Evolutionary conservation across 306 rosid species (phyloP).

Genomic region (Cucumis hystrix): DNA sequence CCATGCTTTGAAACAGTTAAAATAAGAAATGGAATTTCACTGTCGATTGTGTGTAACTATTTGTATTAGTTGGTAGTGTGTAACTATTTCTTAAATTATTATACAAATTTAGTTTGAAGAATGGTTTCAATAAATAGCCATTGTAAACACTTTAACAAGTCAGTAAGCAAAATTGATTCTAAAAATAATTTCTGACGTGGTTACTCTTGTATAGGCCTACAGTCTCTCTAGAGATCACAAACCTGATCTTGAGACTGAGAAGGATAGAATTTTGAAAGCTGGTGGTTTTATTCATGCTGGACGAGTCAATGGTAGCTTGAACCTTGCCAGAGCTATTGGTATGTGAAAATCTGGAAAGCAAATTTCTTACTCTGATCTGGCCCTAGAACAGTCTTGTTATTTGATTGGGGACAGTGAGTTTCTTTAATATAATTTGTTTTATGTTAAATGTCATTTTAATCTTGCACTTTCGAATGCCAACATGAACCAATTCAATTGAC

Average conservation of each 20-base stretch:
- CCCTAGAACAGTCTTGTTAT: not conserved
- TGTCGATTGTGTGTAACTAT: not conserved
- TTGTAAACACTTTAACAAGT: not conserved
- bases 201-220: constrained; percentile 57
- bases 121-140: not conserved
- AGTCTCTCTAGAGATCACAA: constrained; percentile 91
- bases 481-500: no score
- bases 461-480: no score
- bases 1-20: no score
- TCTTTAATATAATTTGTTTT: not conserved
- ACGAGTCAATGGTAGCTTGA: constrained; percentile 91
- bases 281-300: constrained; percentile 97
- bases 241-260: constrained; percentile 86
- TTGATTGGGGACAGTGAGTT: not conserved
- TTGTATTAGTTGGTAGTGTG: not conserved
- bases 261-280: constrained; percentile 81
- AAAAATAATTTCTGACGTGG: not conserved
- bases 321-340: constrained; percentile 98
- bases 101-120: not conserved
- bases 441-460: not conserved
- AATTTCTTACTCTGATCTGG: not conserved
- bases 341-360: constrained; percentile 2
- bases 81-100: not conserved
- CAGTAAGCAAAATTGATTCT: not conserved
- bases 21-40: no score